These are phyloP conservation scores for Neurospora discreta DNA, from an alignment of 495 filamentous ascomycete genomes.

Conservation along the genomic window DNA sequence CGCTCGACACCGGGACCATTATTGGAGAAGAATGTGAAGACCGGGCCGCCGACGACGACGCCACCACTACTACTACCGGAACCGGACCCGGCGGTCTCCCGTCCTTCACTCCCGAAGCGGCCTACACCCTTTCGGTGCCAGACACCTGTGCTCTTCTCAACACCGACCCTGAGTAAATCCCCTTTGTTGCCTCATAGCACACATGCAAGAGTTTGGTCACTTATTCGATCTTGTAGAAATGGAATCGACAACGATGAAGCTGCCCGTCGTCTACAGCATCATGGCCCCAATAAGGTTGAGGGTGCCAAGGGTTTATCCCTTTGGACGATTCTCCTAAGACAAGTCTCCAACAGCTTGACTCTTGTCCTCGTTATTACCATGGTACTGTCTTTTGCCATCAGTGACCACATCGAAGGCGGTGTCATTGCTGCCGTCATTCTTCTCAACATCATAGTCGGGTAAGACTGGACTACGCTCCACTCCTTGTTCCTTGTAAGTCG, in stretches of 20 bases:
- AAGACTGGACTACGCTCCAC: not conserved
- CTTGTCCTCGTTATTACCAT: slow-evolving; percentile 67
- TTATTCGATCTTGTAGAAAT: slow-evolving; percentile 20
- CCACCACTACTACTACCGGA: slow-evolving; percentile 2
- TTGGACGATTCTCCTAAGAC: slow-evolving; percentile 45
- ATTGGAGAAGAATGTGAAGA: not conserved
- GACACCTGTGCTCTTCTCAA: slow-evolving; percentile 14
- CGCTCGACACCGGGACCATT: not conserved
- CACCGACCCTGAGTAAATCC: slow-evolving; percentile 13
- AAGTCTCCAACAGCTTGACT: slow-evolving; percentile 43
- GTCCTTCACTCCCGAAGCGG: slow-evolving; percentile 11
- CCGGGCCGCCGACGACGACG: slow-evolving; percentile 7
- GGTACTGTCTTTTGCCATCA: slow-evolving; percentile 69
- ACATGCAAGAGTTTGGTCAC: not conserved
- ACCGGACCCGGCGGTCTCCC: not conserved
- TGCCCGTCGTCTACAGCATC: slow-evolving; percentile 29
- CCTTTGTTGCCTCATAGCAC: not conserved
- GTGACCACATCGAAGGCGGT: slow-evolving; percentile 74
- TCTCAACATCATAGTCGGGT: slow-evolving; percentile 63
- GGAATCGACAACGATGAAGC: slow-evolving; percentile 31
- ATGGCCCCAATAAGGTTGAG: slow-evolving; percentile 44
- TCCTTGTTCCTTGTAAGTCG: not conserved
- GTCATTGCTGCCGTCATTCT: slow-evolving; percentile 73
- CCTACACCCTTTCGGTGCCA: slow-evolving; percentile 18
- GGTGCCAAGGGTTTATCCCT: slow-evolving; percentile 38